A percentile compares a stretch with the other conserved stretches of the same genome.
These are phyloP conservation scores for Monascus ruber DNA, from an alignment of 2,329 filamentous ascomycete genomes.

Conservation along the genomic window DNA sequence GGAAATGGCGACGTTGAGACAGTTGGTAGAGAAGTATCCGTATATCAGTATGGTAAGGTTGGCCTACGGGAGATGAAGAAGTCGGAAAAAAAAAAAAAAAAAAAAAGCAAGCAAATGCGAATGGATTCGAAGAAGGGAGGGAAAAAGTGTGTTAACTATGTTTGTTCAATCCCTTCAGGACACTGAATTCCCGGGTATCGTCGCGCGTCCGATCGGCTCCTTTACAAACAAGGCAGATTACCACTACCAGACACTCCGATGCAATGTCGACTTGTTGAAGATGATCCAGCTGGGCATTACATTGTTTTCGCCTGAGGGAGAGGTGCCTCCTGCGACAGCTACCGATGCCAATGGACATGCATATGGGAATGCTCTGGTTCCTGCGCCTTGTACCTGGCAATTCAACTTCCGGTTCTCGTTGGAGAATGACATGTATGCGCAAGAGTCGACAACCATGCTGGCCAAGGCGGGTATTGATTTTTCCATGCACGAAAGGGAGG, in stretches of 20 bases:
- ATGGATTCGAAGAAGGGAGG: too few relatives aligned
- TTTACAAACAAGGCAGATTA: conserved; percentile 96
- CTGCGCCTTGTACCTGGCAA: conserved; percentile 84
- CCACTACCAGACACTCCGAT: conserved; percentile 94
- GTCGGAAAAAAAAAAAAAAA: too few relatives aligned
- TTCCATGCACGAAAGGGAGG: conserved; percentile 66
- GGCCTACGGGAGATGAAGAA: too few relatives aligned
- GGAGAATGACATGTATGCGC: conserved; percentile 94
- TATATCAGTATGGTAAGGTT: conserved; percentile 89
- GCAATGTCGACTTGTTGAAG: conserved; percentile 94
- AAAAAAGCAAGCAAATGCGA: too few relatives aligned
- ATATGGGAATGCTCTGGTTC: conserved; percentile 42
- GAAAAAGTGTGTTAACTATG: too few relatives aligned
- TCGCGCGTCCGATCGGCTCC: conserved; percentile 85
- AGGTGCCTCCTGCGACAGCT: conserved; percentile 65
- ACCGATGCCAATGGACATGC: conserved; percentile 39
- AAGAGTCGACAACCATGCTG: conserved; percentile 84
- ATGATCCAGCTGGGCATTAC: conserved; percentile 96
- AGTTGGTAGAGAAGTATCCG: conserved; percentile 78
- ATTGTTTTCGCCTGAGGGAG: conserved; percentile 80
- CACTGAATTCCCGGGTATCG: conserved; percentile 96
- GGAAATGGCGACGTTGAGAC: conserved; percentile 76
- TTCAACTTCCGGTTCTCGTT: conserved; percentile 98
- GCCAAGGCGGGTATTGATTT: conserved; percentile 92
- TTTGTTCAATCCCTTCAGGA: conserved; percentile 47